Percentiles rank a stretch among this genome's conserved stretches.
Evolutionary conservation across 2,329 filamentous ascomycete genomes (phyloP).

Genomic region (Cladosporium sp.): DNA sequence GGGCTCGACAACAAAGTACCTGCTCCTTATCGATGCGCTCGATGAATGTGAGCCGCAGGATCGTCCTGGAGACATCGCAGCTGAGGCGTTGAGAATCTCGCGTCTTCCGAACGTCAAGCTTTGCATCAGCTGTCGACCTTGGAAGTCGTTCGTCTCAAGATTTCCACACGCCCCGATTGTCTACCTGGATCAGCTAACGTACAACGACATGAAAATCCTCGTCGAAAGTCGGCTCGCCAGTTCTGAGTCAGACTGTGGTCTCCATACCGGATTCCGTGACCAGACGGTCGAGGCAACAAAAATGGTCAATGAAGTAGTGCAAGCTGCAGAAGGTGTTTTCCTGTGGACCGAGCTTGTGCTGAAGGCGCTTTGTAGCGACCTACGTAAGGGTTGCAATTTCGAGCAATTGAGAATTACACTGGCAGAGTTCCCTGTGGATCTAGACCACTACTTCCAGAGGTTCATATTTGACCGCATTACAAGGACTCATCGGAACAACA

Average conservation of each 20-base stretch:
- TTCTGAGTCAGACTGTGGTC: not conserved
- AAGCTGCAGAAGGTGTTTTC: not conserved
- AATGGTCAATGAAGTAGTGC: not conserved
- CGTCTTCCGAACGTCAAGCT: not conserved
- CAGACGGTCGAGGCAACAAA: not conserved
- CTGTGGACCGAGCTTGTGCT: not conserved
- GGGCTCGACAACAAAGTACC: not conserved
- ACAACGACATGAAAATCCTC: not conserved
- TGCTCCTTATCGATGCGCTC: not conserved
- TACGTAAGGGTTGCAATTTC: not conserved
- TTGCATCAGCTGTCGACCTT: not conserved
- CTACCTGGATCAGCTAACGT: not conserved
- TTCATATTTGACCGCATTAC: not conserved
- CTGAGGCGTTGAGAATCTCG: not conserved
- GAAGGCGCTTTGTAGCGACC: not conserved
- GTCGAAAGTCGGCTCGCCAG: not conserved
- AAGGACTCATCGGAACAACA: not conserved
- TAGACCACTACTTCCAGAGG: not conserved
- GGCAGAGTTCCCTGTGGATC: not conserved
- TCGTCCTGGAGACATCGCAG: not conserved
- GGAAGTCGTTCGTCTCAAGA: not conserved
- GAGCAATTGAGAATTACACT: not conserved
- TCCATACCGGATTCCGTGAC: not conserved
- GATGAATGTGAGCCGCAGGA: constrained; percentile 2
- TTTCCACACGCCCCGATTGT: not conserved